Evolutionary conservation across 805 yeast species (phyloP), one percentile per base, ranked within the genome.

Genomic region (Candida morakotiae): DNA sequence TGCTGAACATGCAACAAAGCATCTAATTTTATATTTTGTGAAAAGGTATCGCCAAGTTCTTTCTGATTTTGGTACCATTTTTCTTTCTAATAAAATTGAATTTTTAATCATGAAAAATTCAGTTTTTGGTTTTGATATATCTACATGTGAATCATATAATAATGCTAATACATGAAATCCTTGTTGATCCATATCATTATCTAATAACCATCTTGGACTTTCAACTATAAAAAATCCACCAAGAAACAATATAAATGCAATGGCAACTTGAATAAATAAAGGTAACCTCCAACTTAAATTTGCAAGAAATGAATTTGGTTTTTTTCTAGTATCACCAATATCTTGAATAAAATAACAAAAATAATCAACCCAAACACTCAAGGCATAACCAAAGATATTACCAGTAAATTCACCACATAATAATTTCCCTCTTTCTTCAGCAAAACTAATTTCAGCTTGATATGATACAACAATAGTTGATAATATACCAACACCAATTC

Each of bases 361-460:
- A 55, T 84, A 88, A 60, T 86, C 95, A 3, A 85, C 79, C 96
- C 96, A 87, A 17, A 87, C 91, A 34, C 93, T 81, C 15, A 82
- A 64, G 2, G 86, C 74, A 56, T 87, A 88, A 5, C 95, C 96
- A 5, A 80, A 53, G 29, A 87, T 79, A 60, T 87, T 87, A 9
- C 95, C 94, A 0, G 94, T 81, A 59, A 87, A 88, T 55, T 87
- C 94, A 25, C 87, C 83, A 54, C 95, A 35, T 3, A 91, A 95
- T 37, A 87, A 67, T 51, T 78, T 75, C 2, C 96, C 96, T 52
- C 96, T 72, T 47, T 84, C 85, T 52, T 85, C 85, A 17, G 88
- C 83, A 1, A 96, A 96, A 5, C 89, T 78, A 34, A 88, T 85
- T 54, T 87, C 96, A 34, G 89, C 79, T 56, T 87, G 95, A 59